These are phyloP conservation scores for Akanthomyces uredinophilus DNA, from an alignment of 2,329 filamentous ascomycete genomes.

Conservation along the genomic window DNA sequence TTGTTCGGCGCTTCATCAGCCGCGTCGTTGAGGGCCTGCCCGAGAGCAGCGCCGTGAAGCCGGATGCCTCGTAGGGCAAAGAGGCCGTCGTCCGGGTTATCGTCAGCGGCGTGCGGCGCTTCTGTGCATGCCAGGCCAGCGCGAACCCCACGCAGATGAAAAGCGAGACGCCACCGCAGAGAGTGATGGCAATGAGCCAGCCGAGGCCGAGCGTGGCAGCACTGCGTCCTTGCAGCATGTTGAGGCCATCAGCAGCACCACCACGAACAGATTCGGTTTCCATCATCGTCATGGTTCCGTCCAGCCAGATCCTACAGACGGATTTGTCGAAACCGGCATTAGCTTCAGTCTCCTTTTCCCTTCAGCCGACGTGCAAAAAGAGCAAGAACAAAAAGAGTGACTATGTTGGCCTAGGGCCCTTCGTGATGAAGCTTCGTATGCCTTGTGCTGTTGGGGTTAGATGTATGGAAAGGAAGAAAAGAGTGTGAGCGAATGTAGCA, in stretches of 20 bases:
- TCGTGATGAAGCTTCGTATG: not conserved
- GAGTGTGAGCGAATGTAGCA: not conserved
- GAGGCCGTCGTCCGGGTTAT: constrained; percentile 15
- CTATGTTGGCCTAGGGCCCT: not conserved
- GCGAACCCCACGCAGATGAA: constrained; percentile 39
- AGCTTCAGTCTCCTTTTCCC: not conserved
- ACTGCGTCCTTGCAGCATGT: not conserved
- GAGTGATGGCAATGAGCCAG: constrained; percentile 40
- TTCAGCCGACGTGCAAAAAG: not conserved
- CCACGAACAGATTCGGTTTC: not conserved
- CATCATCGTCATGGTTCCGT: not conserved
- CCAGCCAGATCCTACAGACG: not conserved
- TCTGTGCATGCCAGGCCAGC: constrained; percentile 34
- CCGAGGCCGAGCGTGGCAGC: constrained; percentile 26
- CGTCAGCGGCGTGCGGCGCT: constrained; percentile 18
- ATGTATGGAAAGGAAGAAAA: not conserved
- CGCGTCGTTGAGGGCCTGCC: constrained; percentile 22
- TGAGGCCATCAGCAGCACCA: not conserved
- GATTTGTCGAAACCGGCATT: not conserved
- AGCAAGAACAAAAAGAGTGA: not conserved
- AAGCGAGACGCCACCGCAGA: constrained; percentile 43
- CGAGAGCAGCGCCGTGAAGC: constrained; percentile 5
- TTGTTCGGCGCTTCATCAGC: constrained; percentile 28
- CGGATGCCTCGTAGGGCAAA: constrained; percentile 7
- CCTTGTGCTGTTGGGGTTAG: not conserved